A percentile compares a stretch with the other conserved stretches of the same genome.
Conservation (phyloP, 2,329 filamentous ascomycete species). For the Paecilomyces sp. region DNA sequence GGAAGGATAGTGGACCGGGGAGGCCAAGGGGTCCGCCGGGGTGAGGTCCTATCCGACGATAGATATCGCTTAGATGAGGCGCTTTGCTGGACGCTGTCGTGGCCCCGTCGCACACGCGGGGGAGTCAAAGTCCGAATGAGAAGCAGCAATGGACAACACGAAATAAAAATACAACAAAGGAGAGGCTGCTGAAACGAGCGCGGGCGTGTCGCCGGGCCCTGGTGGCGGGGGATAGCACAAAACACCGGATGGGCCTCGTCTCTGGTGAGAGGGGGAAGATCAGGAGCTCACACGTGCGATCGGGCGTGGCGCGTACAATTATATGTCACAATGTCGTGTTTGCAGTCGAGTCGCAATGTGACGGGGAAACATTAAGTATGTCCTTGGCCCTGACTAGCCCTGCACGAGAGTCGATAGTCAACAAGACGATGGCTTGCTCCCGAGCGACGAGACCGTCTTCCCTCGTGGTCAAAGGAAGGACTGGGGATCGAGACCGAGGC, state of each 20-base stretch:
- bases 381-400: neutral
- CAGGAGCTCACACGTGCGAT: neutral
- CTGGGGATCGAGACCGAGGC: neutral
- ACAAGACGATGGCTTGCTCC: neutral
- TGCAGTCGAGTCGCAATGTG: neutral
- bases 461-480: neutral
- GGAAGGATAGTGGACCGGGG: neutral
- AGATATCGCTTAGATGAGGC: neutral
- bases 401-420: neutral
- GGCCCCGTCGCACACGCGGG: neutral
- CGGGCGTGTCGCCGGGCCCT: neutral
- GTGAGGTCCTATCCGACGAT: neutral
- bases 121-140: neutral
- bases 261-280: neutral
- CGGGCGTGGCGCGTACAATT: neutral
- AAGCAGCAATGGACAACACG: neutral
- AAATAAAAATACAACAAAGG: neutral
- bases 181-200: neutral
- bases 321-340: neutral
- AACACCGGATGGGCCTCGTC: neutral
- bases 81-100: conserved; percentile 1
- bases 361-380: neutral
- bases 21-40: neutral
- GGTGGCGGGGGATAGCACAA: neutral
- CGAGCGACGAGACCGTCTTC: neutral